Percentiles rank a stretch among this genome's conserved stretches.
Conservation (phyloP, 257 asterid species). For the Solanum paucissectum region DNA sequence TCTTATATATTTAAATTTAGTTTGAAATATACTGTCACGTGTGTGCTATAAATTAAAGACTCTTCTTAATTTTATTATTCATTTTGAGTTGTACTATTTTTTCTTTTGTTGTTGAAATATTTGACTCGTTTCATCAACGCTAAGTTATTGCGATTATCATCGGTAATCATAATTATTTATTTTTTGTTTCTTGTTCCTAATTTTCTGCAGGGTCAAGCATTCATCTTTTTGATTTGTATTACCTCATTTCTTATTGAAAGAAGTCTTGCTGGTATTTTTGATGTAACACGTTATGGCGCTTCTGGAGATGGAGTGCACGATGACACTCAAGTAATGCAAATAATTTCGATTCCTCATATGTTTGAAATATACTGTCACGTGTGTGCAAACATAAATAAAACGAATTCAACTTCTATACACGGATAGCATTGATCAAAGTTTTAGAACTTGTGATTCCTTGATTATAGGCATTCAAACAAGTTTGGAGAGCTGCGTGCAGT, state of each 20-base stretch:
- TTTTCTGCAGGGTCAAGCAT: background rate
- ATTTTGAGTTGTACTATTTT: background rate
- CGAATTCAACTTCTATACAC: background rate
- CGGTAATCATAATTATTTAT: background rate
- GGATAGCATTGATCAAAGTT: background rate
- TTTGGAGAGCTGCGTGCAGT: constrained; percentile 5
- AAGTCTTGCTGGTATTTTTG: background rate
- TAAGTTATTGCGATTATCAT: background rate
- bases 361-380: background rate
- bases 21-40: background rate
- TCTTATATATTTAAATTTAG: background rate
- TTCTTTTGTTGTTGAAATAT: background rate
- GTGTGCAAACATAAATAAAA: background rate
- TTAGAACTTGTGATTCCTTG: background rate
- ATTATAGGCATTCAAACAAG: constrained; percentile 4
- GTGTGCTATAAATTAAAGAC: background rate
- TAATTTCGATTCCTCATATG: background rate
- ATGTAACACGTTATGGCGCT: constrained; percentile 6
- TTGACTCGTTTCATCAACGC: background rate
- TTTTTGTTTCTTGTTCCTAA: background rate
- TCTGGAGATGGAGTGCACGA: constrained; percentile 14
- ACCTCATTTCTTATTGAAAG: background rate
- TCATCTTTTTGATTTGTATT: background rate
- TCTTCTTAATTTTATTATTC: background rate
- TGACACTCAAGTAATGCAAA: constrained; percentile 3